A percentile compares a stretch with the other conserved stretches of the same genome.
Evolutionary conservation across 2,329 filamentous ascomycete species (phyloP).

Genomic region (Byssochlamys sp.): DNA sequence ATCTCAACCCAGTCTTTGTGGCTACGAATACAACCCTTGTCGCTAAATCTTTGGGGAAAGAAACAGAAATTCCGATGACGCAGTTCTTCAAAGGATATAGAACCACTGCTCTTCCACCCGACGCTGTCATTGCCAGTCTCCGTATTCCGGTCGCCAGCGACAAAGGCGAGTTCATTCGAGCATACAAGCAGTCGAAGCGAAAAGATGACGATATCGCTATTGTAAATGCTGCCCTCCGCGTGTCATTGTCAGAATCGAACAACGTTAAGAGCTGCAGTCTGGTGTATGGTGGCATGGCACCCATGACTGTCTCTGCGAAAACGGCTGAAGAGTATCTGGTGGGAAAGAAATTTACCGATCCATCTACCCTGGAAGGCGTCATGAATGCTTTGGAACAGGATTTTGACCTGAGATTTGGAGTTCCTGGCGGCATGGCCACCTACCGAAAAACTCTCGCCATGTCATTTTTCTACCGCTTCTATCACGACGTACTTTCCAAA

Average conservation of each 20-base stretch:
- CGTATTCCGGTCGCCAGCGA: constrained; percentile 68
- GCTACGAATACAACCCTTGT: constrained; percentile 73
- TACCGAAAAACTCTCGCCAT: constrained; percentile 85
- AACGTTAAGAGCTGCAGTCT: constrained; percentile 65
- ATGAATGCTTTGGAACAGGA: constrained; percentile 85
- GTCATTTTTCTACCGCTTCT: constrained; percentile 94
- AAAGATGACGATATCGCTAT: constrained; percentile 99
- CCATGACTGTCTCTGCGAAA: constrained; percentile 78
- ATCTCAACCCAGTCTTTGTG: constrained; percentile 88
- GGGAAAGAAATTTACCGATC: constrained; percentile 70
- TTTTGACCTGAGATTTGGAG: constrained; percentile 79
- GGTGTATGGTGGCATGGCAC: constrained; percentile 91
- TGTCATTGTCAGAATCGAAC: constrained; percentile 60
- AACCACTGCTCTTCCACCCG: constrained; percentile 65
- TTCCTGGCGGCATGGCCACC: constrained; percentile 94
- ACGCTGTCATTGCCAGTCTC: constrained; percentile 78
- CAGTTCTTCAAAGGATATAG: constrained; percentile 90
- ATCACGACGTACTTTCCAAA: constrained; percentile 69
- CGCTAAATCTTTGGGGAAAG: constrained; percentile 63
- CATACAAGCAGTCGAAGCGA: constrained; percentile 92
- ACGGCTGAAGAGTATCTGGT: constrained; percentile 63
- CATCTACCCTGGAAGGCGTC: constrained; percentile 73
- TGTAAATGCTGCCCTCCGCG: constrained; percentile 74
- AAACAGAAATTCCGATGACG: constrained; percentile 79
- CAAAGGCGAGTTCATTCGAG: constrained; percentile 72